Base-by-base conservation (phyloP, 2,329 filamentous ascomycete genomes). In the Scolecobasidium constrictum region DNA sequence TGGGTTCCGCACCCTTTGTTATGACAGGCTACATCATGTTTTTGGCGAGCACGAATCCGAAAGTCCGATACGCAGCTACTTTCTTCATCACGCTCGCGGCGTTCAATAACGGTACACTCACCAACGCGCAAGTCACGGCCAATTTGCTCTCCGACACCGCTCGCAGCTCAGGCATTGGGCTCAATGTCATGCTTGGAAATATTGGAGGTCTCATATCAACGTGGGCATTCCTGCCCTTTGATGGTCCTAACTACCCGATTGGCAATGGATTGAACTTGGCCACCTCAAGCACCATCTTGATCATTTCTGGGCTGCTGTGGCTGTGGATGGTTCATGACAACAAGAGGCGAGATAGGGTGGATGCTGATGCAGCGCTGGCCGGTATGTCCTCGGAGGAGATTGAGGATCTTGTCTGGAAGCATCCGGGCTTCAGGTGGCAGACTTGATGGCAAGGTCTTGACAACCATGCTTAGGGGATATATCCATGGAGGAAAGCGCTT, bases 71-170 rank as follows among this genome's bases (percentile, higher is more conserved):
- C 54, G 81, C 71, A 1, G 82, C 80, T 0, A 81, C 78, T 0
- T 86, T 86, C 59, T 58, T 86, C 44, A 77, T 84, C 43, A 73
- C 79, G 2, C 67, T 67, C 5, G 79, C 78, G 0, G 73, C 75
- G 4, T 85, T 83, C 52, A 60, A 72, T 3, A 71, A 77, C 36
- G 81, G 79, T 0, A 69, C 80, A 0, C 68, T 86, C 11, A 73
- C 72, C 50, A 83, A 81, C 48, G 80, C 80, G 0, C 72, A 84
- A 44, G 76, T 73, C 1, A 75, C 78, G 0, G 81, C 79, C 5
- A 85, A 85, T 49, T 78, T 86, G 0, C 72, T 84, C 5, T 78
- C 76, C 4, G 82, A 86, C 50, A 83, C 81, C 0, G 77, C 81
- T 0, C 71, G 81, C 13, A 22, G 20, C 21, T 26, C 35, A 13